Conservation (phyloP, 2,329 filamentous ascomycete species). For the Fusarium chlamydosporum region DNA sequence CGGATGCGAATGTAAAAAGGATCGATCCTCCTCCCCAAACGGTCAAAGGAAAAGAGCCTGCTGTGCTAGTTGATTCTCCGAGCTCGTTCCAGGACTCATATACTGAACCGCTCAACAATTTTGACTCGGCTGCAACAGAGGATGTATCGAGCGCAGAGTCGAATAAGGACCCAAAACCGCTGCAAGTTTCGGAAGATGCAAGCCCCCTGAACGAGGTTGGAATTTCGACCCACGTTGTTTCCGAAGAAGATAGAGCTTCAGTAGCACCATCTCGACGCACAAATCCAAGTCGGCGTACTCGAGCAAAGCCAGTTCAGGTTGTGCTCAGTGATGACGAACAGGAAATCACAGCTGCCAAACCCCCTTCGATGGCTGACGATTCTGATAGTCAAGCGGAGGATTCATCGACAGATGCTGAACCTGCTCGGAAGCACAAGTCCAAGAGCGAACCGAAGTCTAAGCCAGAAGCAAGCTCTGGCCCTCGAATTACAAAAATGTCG, state of each 20-base stretch:
- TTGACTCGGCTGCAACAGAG: neutral
- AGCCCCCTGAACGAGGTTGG: neutral
- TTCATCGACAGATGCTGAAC: slow-evolving; percentile 1
- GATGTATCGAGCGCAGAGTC: neutral
- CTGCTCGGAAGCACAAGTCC: slow-evolving; percentile 11
- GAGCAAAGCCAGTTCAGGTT: slow-evolving; percentile 13
- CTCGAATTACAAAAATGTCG: slow-evolving; percentile 58
- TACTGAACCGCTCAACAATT: neutral
- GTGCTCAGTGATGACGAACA: slow-evolving; percentile 33
- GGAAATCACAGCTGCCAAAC: neutral
- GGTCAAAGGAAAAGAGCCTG: neutral
- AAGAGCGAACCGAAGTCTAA: slow-evolving; percentile 7
- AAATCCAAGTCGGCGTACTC: slow-evolving; percentile 28
- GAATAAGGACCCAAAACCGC: neutral
- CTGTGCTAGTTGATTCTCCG: neutral
- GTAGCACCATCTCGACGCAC: slow-evolving; percentile 14
- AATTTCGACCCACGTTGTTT: neutral
- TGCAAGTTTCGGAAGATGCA: slow-evolving; percentile 1
- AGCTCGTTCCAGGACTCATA: slow-evolving; percentile 11
- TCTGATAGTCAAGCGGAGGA: slow-evolving; percentile 5
- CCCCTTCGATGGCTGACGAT: neutral
- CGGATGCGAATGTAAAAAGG: neutral
- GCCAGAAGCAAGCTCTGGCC: slow-evolving; percentile 44
- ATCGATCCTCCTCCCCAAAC: neutral
- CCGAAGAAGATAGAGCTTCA: slow-evolving; percentile 13